These are phyloP conservation scores for Metarhizium brunneum DNA, from an alignment of 2,329 filamentous ascomycete genomes.

Conservation along the genomic window DNA sequence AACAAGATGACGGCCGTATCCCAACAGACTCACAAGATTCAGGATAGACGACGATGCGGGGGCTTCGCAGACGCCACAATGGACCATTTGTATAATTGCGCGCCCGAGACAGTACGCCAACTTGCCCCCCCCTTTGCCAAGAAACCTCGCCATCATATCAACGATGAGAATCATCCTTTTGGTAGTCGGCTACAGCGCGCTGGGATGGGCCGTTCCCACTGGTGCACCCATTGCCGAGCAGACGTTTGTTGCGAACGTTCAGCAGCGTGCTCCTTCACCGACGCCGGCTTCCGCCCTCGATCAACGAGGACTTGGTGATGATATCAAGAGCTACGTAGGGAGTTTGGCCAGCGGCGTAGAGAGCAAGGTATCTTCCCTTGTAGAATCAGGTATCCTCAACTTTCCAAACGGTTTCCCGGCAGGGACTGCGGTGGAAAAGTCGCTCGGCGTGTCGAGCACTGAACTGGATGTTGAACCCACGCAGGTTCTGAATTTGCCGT, in stretches of 20 bases:
- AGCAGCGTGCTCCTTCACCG: slow-evolving; percentile 14
- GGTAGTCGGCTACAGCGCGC: slow-evolving; percentile 1
- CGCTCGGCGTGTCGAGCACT: slow-evolving; percentile 47
- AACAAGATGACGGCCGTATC: neutral
- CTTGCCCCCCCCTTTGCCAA: neutral
- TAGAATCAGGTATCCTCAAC: slow-evolving; percentile 55
- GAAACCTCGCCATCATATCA: neutral
- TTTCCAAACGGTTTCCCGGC: slow-evolving; percentile 60
- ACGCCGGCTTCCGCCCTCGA: slow-evolving; percentile 14
- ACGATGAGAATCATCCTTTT: slow-evolving; percentile 2
- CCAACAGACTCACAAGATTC: too few species aligned
- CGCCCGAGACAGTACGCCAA: too few species aligned
- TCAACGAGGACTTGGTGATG: slow-evolving; percentile 25
- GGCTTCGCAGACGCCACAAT: too few species aligned
- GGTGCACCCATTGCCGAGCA: neutral
- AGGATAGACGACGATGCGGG: too few species aligned
- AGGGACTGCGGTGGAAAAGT: slow-evolving; percentile 49
- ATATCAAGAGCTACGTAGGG: slow-evolving; percentile 41
- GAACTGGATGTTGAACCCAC: slow-evolving; percentile 56
- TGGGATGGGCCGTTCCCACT: neutral
- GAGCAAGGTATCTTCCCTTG: slow-evolving; percentile 47
- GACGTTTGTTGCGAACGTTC: slow-evolving; percentile 1
- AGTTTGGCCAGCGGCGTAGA: slow-evolving; percentile 42
- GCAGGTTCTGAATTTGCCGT: slow-evolving; percentile 61
- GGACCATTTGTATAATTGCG: too few species aligned